These are phyloP conservation scores for Letharia lupina DNA, from an alignment of 495 filamentous ascomycete genomes.

Conservation along the genomic window DNA sequence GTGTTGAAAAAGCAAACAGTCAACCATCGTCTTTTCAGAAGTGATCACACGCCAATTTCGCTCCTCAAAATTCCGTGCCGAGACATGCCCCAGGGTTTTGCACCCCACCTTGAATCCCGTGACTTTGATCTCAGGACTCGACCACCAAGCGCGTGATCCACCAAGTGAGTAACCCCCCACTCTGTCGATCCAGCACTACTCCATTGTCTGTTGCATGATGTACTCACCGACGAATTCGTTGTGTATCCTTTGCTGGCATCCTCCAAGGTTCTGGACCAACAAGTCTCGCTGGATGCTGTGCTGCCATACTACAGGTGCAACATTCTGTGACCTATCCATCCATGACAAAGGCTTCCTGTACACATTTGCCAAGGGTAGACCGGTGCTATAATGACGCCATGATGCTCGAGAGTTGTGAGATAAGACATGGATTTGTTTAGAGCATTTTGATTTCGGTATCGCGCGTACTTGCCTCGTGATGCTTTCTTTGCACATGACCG, in stretches of 20 bases:
- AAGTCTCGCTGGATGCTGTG: background rate
- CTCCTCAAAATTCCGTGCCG: background rate
- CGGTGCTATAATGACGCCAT: background rate
- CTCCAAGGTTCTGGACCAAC: background rate
- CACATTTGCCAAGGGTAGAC: background rate
- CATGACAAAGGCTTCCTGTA: background rate
- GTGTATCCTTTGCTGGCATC: background rate
- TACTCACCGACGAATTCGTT: background rate
- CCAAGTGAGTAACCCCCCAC: constrained; percentile 8
- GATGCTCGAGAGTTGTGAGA: constrained; percentile 3
- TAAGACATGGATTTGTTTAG: constrained; percentile 12
- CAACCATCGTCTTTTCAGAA: background rate
- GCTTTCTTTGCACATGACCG: constrained; percentile 12
- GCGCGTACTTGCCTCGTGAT: constrained; percentile 20
- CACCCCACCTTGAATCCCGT: constrained; percentile 17
- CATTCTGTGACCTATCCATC: background rate
- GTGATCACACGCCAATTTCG: constrained; percentile 5
- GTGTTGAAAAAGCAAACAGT: background rate
- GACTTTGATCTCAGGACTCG: constrained; percentile 10
- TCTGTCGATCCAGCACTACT: background rate
- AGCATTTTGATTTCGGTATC: constrained; percentile 2
- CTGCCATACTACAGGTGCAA: background rate
- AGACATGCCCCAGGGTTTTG: background rate
- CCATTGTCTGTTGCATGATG: background rate
- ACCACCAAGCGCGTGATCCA: constrained; percentile 17